Percentiles rank a stretch among this genome's conserved stretches.
Evolutionary conservation across 306 rosid genomes (phyloP).

Genomic region (Mucuna pruriens): DNA sequence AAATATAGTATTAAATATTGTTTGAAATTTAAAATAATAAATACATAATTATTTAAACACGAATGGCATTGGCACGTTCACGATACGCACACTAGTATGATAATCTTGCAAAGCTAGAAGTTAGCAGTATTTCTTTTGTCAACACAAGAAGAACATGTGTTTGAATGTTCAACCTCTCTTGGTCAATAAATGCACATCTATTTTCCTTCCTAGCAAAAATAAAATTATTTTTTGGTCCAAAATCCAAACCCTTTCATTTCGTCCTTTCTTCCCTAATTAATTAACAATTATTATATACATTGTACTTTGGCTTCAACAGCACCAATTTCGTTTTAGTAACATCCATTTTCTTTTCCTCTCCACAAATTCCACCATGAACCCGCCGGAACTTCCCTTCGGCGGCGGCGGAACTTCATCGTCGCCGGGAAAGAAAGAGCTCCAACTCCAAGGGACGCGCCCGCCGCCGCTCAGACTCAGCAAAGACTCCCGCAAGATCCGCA

Average conservation of each 20-base stretch:
- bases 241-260: no score
- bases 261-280: neutral
- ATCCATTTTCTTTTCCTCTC: neutral
- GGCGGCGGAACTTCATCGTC: slow-evolving; percentile 45
- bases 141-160: slow-evolving; percentile 3
- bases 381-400: slow-evolving; percentile 45
- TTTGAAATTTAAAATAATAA: no score
- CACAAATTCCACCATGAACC: slow-evolving; percentile 47
- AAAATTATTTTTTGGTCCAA: slow-evolving; percentile 23
- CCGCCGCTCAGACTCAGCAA: slow-evolving; percentile 75
- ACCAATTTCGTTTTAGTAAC: neutral
- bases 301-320: neutral
- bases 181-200: slow-evolving; percentile 38
- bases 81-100: no score
- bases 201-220: neutral
- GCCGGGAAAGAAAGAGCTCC: slow-evolving; percentile 59
- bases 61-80: no score
- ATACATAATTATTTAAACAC: no score
- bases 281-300: neutral
- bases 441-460: slow-evolving; percentile 84
- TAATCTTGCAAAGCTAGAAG: neutral
- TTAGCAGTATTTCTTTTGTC: neutral
- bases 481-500: slow-evolving; percentile 75
- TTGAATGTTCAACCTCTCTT: slow-evolving; percentile 13
- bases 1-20: no score